These are phyloP conservation scores for Datisca glomerata DNA, from an alignment of 306 rosid species.

Conservation along the genomic window DNA sequence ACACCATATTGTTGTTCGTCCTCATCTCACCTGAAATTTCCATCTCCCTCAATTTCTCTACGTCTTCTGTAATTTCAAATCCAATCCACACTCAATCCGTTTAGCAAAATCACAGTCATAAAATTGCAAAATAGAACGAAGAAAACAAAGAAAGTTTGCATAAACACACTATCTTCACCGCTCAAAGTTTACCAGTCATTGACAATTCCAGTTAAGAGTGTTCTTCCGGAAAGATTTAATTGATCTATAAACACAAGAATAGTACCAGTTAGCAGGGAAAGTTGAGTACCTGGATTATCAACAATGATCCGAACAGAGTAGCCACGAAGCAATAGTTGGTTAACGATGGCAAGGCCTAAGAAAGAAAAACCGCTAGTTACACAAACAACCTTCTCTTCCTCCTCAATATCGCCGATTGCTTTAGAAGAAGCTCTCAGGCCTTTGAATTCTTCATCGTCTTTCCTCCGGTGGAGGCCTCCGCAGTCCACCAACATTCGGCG, in stretches of 20 bases:
- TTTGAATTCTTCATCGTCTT: slow-evolving; percentile 25
- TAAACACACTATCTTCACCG: too few relatives aligned
- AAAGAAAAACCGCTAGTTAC: slow-evolving; percentile 82
- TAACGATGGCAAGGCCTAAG: slow-evolving; percentile 60
- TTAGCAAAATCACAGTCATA: too few relatives aligned
- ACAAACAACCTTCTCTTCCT: slow-evolving; percentile 35
- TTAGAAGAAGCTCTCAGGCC: slow-evolving; percentile 4
- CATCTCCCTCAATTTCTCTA: slow-evolving; percentile 47
- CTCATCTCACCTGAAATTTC: slow-evolving; percentile 9
- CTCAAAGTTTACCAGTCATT: too few relatives aligned
- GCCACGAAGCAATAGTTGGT: slow-evolving; percentile 51
- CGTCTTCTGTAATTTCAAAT: slow-evolving; percentile 52
- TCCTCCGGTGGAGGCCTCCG: slow-evolving; percentile 33
- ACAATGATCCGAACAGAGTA: slow-evolving; percentile 63
- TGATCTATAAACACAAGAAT: background rate
- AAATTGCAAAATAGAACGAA: too few relatives aligned
- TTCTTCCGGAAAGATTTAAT: background rate
- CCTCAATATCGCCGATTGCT: slow-evolving; percentile 1
- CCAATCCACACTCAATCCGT: too few relatives aligned
- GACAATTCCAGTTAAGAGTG: too few relatives aligned
- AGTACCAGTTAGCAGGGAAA: background rate
- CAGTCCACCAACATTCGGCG: slow-evolving; percentile 29
- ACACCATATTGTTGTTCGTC: slow-evolving; percentile 10
- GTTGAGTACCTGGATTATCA: slow-evolving; percentile 35
- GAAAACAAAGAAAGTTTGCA: too few relatives aligned